Percentiles rank a stretch among this genome's conserved stretches.
Conservation (phyloP, 1,284 basidiomycete species). For the Ustilago xerochloae region DNA sequence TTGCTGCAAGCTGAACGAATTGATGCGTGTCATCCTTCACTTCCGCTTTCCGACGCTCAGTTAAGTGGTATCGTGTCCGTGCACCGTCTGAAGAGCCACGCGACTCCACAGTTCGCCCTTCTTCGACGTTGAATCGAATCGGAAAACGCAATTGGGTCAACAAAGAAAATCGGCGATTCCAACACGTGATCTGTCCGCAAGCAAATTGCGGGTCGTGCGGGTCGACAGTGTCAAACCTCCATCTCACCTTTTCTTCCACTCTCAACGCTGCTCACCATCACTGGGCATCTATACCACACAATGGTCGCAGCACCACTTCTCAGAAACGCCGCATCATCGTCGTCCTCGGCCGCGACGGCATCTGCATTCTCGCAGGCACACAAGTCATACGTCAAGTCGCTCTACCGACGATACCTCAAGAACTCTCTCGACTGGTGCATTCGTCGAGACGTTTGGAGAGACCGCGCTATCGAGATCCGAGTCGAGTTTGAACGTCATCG, state of each 20-base stretch:
- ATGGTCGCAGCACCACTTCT: constrained; percentile 39
- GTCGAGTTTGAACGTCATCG: constrained; percentile 93
- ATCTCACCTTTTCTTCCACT: background rate
- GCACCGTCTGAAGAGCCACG: background rate
- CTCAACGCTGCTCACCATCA: background rate
- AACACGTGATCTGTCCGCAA: background rate
- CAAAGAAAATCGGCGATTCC: constrained; percentile 1
- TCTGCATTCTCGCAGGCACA: constrained; percentile 79
- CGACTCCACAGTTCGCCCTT: background rate
- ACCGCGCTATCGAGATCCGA: constrained; percentile 82
- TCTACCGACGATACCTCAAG: constrained; percentile 86
- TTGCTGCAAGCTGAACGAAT: too few species aligned
- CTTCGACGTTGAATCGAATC: too few species aligned
- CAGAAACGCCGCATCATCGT: constrained; percentile 30
- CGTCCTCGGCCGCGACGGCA: constrained; percentile 7
- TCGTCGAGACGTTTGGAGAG: constrained; percentile 84
- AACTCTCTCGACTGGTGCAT: constrained; percentile 91
- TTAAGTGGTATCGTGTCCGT: background rate
- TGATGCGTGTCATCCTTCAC: background rate
- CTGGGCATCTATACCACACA: background rate
- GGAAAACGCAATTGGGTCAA: too few species aligned
- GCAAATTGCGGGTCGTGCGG: constrained; percentile 5
- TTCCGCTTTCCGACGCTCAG: background rate
- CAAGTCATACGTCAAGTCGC: constrained; percentile 86
- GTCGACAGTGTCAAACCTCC: background rate